phyloP scores from a whole-genome alignment of 768 basidiomycete genomes.

The Neoboletus subvelutipes region DNA sequence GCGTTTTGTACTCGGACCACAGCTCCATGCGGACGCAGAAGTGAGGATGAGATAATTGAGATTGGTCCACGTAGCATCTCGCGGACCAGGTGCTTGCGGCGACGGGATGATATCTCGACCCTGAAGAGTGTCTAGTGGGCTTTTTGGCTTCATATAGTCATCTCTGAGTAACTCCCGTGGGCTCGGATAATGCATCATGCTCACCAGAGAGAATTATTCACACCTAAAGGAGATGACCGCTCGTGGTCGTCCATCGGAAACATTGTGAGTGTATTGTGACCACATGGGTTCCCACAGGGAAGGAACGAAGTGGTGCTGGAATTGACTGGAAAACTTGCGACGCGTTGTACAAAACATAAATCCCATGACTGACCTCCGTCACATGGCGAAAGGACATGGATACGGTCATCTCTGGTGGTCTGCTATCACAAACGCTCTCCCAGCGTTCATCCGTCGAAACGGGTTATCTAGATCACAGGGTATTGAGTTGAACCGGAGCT shows the following conservation, averaged over 20 bases:
- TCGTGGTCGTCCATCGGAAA: neutral
- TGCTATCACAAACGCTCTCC: neutral
- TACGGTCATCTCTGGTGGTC: neutral
- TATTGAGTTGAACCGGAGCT: neutral
- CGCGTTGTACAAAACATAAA: neutral
- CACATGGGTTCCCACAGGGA: neutral
- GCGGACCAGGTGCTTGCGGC: neutral
- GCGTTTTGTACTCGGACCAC: slow-evolving; percentile 6
- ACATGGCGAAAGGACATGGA: neutral
- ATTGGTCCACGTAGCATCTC: neutral
- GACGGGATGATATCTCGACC: neutral
- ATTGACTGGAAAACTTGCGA: neutral
- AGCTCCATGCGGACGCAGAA: neutral
- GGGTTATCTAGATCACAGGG: neutral
- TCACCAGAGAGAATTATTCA: neutral
- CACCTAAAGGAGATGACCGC: neutral
- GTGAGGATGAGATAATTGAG: neutral
- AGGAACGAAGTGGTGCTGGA: too few relatives aligned
- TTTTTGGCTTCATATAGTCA: neutral
- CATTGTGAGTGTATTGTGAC: neutral
- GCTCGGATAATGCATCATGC: neutral
- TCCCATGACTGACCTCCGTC: neutral
- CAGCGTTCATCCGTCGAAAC: neutral
- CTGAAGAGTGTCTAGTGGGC: neutral
- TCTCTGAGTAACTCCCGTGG: neutral